Conservation (phyloP, 2,329 filamentous ascomycete genomes). For the Claviceps monticola region DNA sequence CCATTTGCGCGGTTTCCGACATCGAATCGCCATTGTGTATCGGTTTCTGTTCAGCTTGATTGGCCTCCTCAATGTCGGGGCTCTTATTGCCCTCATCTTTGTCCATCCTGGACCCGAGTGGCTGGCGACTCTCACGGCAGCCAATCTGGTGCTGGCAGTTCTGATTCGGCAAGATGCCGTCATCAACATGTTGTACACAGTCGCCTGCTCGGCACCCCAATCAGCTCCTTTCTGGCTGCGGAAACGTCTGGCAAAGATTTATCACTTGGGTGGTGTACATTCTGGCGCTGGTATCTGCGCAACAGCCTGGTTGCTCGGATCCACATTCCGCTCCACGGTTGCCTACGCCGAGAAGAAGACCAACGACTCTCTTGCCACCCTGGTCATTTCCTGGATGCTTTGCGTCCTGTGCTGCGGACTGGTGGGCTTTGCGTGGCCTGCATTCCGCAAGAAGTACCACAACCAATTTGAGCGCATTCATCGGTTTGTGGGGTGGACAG, state of each 20-base stretch:
- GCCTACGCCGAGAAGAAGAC: constrained; percentile 17
- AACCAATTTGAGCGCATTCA: constrained; percentile 58
- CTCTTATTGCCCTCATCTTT: constrained; percentile 28
- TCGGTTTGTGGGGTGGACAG: constrained; percentile 59
- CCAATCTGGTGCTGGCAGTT: constrained; percentile 35
- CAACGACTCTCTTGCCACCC: constrained; percentile 25
- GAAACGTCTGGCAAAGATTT: constrained; percentile 34
- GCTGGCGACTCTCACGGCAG: constrained; percentile 28
- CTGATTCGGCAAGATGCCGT: constrained; percentile 39
- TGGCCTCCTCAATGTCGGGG: constrained; percentile 35
- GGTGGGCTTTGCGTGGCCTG: constrained; percentile 48
- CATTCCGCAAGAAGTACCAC: constrained; percentile 47
- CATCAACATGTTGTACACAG: constrained; percentile 35
- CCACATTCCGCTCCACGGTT: constrained; percentile 24
- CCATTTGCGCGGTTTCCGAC: constrained; percentile 25
- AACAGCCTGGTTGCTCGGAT: constrained; percentile 34
- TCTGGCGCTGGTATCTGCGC: constrained; percentile 35
- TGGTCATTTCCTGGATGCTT: constrained; percentile 42
- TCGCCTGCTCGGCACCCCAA: constrained; percentile 31
- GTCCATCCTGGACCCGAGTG: constrained; percentile 20
- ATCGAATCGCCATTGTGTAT: constrained; percentile 38
- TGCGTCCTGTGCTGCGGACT: constrained; percentile 44
- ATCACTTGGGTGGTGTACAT: constrained; percentile 38
- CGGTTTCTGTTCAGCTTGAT: constrained; percentile 41
- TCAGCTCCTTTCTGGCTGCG: constrained; percentile 34